A percentile compares a stretch with the other conserved stretches of the same genome.
phyloP scores from a whole-genome alignment of 2,329 filamentous ascomycete species.

The Leptodontidium sp. region DNA sequence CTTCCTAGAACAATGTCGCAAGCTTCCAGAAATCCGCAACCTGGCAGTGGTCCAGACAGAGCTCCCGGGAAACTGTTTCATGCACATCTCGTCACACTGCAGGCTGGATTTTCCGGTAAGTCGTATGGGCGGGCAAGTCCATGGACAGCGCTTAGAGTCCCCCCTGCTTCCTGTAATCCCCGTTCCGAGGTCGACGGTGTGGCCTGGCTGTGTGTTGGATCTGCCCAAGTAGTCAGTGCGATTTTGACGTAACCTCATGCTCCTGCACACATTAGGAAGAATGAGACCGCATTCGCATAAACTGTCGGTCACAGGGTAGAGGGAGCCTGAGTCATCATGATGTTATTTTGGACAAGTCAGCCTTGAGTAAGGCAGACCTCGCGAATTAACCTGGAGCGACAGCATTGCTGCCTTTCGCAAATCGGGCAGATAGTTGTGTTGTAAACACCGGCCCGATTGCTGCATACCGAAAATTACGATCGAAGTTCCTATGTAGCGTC shows the following conservation, averaged over 20 bases:
- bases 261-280: neutral
- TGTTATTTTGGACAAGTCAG: neutral
- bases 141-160: neutral
- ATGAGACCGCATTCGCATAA: slow-evolving; percentile 1
- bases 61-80: neutral
- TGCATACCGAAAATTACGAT: neutral
- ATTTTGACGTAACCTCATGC: neutral
- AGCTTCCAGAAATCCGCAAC: neutral
- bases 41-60: neutral
- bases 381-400: too few species aligned
- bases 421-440: neutral
- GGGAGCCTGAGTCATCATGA: neutral
- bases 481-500: neutral
- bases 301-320: neutral
- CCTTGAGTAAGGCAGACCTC: slow-evolving; percentile 12
- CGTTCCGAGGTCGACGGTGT: neutral
- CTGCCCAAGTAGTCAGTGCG: neutral
- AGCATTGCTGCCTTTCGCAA: neutral
- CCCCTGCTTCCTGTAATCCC: neutral
- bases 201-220: slow-evolving; percentile 1
- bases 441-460: neutral
- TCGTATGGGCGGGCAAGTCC: slow-evolving; percentile 8
- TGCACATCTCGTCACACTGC: slow-evolving; percentile 10
- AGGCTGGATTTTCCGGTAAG: neutral
- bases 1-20: neutral